A percentile compares a stretch with the other conserved stretches of the same genome.
These are phyloP conservation scores for Aspergillus arachidicola DNA, from an alignment of 2,329 filamentous ascomycete species.

Conservation along the genomic window DNA sequence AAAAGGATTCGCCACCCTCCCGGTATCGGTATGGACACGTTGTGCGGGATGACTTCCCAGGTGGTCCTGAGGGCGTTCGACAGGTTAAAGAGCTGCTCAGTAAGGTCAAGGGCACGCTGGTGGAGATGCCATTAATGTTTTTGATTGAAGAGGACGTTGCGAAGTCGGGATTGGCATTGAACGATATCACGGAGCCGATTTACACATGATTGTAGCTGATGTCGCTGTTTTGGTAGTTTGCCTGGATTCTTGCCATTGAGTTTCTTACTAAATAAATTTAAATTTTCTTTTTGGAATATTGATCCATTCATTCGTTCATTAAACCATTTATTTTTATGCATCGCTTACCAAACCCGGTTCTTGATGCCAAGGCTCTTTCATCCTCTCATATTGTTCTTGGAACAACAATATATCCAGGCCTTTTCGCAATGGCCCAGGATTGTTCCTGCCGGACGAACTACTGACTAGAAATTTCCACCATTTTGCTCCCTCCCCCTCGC, in stretches of 20 bases:
- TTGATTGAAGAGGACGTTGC: conserved; percentile 84
- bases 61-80: conserved; percentile 64
- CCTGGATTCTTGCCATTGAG: not conserved
- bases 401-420: not conserved
- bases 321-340: not conserved
- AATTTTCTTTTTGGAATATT: not conserved
- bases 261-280: not conserved
- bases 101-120: conserved; percentile 68
- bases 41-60: conserved; percentile 72
- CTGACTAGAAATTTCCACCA: not conserved
- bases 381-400: not conserved
- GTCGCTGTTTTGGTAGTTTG: not conserved
- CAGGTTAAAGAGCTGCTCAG: conserved; percentile 72
- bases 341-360: not conserved
- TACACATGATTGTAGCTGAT: conserved; percentile 58
- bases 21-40: conserved; percentile 86
- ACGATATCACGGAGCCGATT: conserved; percentile 70
- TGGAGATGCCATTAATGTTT: conserved; percentile 92
- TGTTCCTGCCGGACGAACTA: not conserved
- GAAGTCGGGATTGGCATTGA: conserved; percentile 73
- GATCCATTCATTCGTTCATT: not conserved
- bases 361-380: not conserved
- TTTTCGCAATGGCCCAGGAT: not conserved
- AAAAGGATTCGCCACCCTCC: conserved; percentile 43
- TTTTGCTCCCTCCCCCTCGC: not conserved